A percentile compares a stretch with the other conserved stretches of the same genome.
These are phyloP conservation scores for Drechslerella stenobrocha DNA, from an alignment of 2,329 filamentous ascomycete genomes.

Conservation along the genomic window DNA sequence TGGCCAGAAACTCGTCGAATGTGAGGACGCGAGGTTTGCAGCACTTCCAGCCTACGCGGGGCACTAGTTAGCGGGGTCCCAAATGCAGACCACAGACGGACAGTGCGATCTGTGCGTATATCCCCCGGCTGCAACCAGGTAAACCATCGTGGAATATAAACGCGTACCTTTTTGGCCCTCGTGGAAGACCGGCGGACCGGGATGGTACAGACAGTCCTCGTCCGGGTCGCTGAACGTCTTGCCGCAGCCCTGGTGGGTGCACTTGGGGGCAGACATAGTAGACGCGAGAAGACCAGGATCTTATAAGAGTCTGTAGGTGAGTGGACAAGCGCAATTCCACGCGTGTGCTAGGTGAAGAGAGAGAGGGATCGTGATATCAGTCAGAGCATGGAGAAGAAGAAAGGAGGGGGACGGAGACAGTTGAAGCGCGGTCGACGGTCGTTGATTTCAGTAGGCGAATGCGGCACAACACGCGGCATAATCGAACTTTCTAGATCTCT, in stretches of 20 bases:
- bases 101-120: no score
- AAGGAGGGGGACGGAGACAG: not conserved
- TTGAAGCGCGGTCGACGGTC: not conserved
- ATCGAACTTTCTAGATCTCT: slow-evolving; percentile 46
- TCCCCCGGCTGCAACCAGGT: not conserved
- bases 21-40: slow-evolving; percentile 93
- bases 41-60: slow-evolving; percentile 84
- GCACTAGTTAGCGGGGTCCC: slow-evolving; percentile 34
- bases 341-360: not conserved
- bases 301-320: not conserved
- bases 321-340: no score
- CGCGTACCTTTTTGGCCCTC: slow-evolving; percentile 93
- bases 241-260: slow-evolving; percentile 93
- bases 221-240: slow-evolving; percentile 80
- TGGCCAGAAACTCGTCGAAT: slow-evolving; percentile 95
- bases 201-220: slow-evolving; percentile 88
- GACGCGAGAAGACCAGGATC: not conserved
- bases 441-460: not conserved
- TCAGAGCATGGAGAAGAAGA: no score
- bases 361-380: not conserved
- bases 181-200: slow-evolving; percentile 90
- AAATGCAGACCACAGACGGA: slow-evolving; percentile 1
- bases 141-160: not conserved
- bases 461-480: slow-evolving; percentile 6
- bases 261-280: slow-evolving; percentile 72